phyloP scores from a whole-genome alignment of 257 asterid species.

The Solanum chaucha region DNA sequence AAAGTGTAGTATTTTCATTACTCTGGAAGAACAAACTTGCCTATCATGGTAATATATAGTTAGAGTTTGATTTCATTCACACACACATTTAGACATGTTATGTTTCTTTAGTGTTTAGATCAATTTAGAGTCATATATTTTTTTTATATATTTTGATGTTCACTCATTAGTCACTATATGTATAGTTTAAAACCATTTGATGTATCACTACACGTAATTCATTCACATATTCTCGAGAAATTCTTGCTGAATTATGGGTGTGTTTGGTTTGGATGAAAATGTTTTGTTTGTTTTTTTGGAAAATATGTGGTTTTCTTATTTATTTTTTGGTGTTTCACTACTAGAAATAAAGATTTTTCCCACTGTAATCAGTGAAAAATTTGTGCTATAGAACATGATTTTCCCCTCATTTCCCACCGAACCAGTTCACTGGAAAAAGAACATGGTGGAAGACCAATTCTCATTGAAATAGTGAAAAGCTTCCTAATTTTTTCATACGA shows the following conservation, averaged over 20 bases:
- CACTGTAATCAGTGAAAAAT: too few relatives aligned
- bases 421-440: too few relatives aligned
- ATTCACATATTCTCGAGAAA: not conserved
- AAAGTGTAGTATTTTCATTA: not conserved
- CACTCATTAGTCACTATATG: not conserved
- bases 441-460: too few relatives aligned
- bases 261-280: not conserved
- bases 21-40: not conserved
- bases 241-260: not conserved
- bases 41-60: not conserved
- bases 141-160: not conserved
- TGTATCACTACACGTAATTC: not conserved
- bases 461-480: too few relatives aligned
- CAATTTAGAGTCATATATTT: not conserved
- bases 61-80: not conserved
- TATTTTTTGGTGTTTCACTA: too few relatives aligned
- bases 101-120: not conserved
- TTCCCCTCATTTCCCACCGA: too few relatives aligned
- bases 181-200: not conserved
- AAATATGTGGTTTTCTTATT: too few relatives aligned
- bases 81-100: not conserved
- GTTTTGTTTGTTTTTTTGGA: too few relatives aligned
- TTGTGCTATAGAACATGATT: too few relatives aligned
- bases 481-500: too few relatives aligned
- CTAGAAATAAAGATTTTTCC: too few relatives aligned